These are phyloP conservation scores for Haplosporangium gracile DNA, from an alignment of 192 early-diverging fungal species.

Conservation along the genomic window DNA sequence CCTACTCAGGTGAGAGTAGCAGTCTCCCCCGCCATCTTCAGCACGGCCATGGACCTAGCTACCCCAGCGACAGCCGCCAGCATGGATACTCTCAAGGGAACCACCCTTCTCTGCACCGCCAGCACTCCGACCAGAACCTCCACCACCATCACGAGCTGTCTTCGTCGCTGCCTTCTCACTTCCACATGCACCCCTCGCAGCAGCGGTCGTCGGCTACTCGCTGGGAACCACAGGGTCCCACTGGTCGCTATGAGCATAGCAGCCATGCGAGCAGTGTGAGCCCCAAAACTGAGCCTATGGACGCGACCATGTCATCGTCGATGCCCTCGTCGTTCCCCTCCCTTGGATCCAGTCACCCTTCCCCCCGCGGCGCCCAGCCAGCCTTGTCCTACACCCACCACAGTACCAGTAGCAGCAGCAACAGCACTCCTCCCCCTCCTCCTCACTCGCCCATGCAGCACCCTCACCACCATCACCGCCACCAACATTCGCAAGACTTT, in stretches of 20 bases:
- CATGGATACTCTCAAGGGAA: slow-evolving; percentile 19
- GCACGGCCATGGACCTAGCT: slow-evolving; percentile 6
- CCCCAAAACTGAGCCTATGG: slow-evolving; percentile 46
- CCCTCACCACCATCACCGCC: slow-evolving; percentile 33
- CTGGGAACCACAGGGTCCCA: slow-evolving; percentile 37
- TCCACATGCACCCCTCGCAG: slow-evolving; percentile 26
- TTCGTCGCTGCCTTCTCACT: slow-evolving; percentile 53
- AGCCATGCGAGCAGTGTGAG: slow-evolving; percentile 32
- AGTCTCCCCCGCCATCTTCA: slow-evolving; percentile 38
- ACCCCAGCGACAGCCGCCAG: slow-evolving; percentile 10
- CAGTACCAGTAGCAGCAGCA: slow-evolving; percentile 8
- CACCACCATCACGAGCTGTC: slow-evolving; percentile 47
- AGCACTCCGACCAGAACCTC: slow-evolving; percentile 16
- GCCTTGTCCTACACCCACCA: slow-evolving; percentile 25
- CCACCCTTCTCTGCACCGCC: slow-evolving; percentile 8
- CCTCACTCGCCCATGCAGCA: slow-evolving; percentile 16
- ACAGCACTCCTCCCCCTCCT: slow-evolving; percentile 25
- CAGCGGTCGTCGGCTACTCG: slow-evolving; percentile 17
- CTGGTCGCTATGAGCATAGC: slow-evolving; percentile 5
- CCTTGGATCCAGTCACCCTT: slow-evolving; percentile 12
- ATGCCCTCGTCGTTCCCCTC: slow-evolving; percentile 34
- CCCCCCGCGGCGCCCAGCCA: slow-evolving; percentile 19
- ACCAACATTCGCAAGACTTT: slow-evolving; percentile 47
- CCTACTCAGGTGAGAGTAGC: slow-evolving; percentile 29
- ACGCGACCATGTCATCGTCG: slow-evolving; percentile 48